Conservation (phyloP, 179 eudicot genomes). For the Vitellaria paradoxa region DNA sequence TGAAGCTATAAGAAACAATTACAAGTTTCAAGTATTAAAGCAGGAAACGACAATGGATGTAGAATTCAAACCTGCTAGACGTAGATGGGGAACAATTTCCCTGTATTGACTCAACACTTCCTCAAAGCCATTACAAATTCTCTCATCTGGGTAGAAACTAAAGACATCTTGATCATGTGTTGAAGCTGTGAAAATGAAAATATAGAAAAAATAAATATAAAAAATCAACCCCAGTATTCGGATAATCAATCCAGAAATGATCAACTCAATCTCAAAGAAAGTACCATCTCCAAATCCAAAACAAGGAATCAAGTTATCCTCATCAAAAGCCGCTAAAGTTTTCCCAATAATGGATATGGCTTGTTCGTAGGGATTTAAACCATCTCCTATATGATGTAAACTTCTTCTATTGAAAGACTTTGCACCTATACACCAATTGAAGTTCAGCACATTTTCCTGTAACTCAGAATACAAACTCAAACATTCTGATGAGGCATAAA, state of each 20-base stretch:
- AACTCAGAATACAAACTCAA: not conserved
- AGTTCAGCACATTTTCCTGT: constrained; percentile 19
- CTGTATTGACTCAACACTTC: constrained; percentile 58
- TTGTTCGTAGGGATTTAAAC: constrained; percentile 60
- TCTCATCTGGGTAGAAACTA: constrained; percentile 58
- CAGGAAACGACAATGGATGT: not conserved
- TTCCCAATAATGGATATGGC: constrained; percentile 72
- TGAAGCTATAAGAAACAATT: not conserved
- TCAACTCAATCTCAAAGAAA: not conserved
- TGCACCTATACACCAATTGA: constrained; percentile 34
- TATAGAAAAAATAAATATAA: not conserved
- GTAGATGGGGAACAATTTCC: constrained; percentile 60
- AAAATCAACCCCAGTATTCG: not conserved
- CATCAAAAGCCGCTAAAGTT: constrained; percentile 67
- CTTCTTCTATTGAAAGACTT: constrained; percentile 48
- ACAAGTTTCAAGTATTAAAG: not conserved
- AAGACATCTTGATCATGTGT: constrained; percentile 77
- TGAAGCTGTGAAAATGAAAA: constrained; percentile 40
- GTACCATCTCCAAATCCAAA: constrained; percentile 86
- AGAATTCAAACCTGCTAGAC: constrained; percentile 50
- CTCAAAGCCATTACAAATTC: constrained; percentile 64
- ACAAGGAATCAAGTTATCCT: constrained; percentile 73
- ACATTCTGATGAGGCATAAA: constrained; percentile 3
- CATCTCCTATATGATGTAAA: constrained; percentile 61
- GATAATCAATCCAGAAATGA: not conserved